Evolutionary conservation across 2,329 filamentous ascomycete species (phyloP).

Genomic region (Colletotrichum noveboracense): DNA sequence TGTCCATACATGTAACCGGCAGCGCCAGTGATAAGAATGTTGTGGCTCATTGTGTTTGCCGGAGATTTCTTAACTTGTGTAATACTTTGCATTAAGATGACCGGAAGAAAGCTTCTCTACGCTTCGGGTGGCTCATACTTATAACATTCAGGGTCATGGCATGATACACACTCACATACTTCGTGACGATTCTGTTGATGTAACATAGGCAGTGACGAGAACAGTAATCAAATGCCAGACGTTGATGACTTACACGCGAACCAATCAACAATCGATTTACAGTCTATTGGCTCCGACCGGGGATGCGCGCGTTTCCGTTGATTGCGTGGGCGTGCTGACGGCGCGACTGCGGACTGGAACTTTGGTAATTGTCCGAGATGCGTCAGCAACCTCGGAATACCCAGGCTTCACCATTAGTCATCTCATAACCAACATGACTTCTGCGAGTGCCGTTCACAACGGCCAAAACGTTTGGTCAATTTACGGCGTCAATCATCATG

Average conservation of each 20-base stretch:
- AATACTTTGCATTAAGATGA: neutral
- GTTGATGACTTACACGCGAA: neutral
- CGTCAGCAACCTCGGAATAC: neutral
- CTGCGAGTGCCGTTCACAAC: neutral
- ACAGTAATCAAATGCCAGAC: neutral
- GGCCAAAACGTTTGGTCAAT: neutral
- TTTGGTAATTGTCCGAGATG: neutral
- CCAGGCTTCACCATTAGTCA: neutral
- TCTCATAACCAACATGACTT: neutral
- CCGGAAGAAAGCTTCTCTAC: neutral
- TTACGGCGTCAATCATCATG: neutral
- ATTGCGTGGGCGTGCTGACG: neutral
- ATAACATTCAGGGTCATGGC: neutral
- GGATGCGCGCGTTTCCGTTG: conserved; percentile 26
- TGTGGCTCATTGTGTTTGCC: conserved; percentile 22
- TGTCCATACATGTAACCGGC: conserved; percentile 36
- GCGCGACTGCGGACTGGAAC: neutral
- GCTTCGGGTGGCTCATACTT: neutral
- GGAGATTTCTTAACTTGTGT: neutral
- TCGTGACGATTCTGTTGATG: neutral
- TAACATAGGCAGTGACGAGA: neutral
- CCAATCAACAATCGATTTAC: neutral
- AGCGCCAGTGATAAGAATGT: conserved; percentile 39
- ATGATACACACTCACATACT: neutral
- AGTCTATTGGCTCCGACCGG: neutral